phyloP scores from a whole-genome alignment of 805 yeast genomes.

The Candida cerambycidarum region DNA sequence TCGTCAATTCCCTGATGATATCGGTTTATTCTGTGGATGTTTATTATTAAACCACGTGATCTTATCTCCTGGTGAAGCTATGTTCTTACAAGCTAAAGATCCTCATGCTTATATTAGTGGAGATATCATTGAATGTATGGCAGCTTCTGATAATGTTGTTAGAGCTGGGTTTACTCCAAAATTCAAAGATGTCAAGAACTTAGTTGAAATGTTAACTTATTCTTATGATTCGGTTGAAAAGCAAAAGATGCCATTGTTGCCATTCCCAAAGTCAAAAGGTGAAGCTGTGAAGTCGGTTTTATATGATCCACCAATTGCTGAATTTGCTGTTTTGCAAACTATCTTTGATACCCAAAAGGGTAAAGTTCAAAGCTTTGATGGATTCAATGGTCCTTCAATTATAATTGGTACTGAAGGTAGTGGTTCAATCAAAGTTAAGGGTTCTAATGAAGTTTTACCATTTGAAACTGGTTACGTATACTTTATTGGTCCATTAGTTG shows the following conservation, averaged over 20 bases:
- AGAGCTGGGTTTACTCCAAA: slow-evolving; percentile 99
- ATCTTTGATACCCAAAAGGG: slow-evolving; percentile 50
- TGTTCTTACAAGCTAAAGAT: slow-evolving; percentile 93
- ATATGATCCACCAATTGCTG: slow-evolving; percentile 96
- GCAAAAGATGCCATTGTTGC: slow-evolving; percentile 79
- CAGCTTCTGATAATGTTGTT: slow-evolving; percentile 97
- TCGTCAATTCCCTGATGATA: slow-evolving; percentile 87
- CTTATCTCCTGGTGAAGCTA: slow-evolving; percentile 88
- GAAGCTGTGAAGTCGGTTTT: slow-evolving; percentile 57
- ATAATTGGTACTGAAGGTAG: slow-evolving; percentile 79
- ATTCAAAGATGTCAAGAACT: slow-evolving; percentile 89
- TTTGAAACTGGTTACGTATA: slow-evolving; percentile 73
- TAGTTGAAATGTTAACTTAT: slow-evolving; percentile 90
- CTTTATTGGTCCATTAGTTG: slow-evolving; percentile 78
- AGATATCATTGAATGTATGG: slow-evolving; percentile 99
- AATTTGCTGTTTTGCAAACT: slow-evolving; percentile 90
- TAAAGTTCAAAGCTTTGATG: slow-evolving; percentile 55
- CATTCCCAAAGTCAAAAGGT: slow-evolving; percentile 61
- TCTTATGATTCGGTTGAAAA: slow-evolving; percentile 85
- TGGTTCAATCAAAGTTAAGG: slow-evolving; percentile 55
- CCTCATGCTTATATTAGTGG: slow-evolving; percentile 98
- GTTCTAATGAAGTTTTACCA: slow-evolving; percentile 28
- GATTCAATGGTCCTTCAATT: slow-evolving; percentile 83
- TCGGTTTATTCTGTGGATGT: slow-evolving; percentile 96
- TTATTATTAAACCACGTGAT: slow-evolving; percentile 84